Conservation (phyloP, 2,329 filamentous ascomycete genomes). For the Fusarium sambucinum region DNA sequence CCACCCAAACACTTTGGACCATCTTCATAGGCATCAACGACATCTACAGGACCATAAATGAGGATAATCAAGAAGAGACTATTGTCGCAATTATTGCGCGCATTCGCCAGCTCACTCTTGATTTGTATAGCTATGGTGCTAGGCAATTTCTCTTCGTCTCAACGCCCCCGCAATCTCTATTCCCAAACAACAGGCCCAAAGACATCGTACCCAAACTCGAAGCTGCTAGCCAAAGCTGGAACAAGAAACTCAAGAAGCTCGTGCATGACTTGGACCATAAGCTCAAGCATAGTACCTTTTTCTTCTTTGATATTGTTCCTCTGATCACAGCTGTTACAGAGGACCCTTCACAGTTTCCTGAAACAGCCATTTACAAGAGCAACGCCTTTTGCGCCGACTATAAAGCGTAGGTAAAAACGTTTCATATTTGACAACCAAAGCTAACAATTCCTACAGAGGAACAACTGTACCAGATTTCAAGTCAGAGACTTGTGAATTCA, state of each 20-base stretch:
- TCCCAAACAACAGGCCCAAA: constrained; percentile 20
- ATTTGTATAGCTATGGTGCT: neutral
- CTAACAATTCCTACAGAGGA: neutral
- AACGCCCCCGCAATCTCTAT: constrained; percentile 15
- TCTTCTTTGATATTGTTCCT: constrained; percentile 7
- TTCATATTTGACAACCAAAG: fast-evolving
- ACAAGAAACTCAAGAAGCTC: neutral
- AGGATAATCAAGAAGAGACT: neutral
- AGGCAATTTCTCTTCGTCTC: constrained; percentile 21
- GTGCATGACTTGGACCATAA: neutral
- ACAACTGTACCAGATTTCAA: constrained; percentile 12
- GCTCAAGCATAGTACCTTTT: constrained; percentile 1
- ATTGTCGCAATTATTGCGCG: constrained; percentile 1
- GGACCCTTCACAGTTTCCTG: neutral
- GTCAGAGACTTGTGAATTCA: constrained; percentile 7
- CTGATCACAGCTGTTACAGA: constrained; percentile 9
- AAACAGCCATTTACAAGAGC: constrained; percentile 10
- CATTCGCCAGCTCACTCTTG: neutral
- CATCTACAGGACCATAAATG: constrained; percentile 23
- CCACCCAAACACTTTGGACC: constrained; percentile 3
- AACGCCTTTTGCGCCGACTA: constrained; percentile 12
- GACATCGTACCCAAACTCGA: constrained; percentile 1
- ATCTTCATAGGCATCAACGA: constrained; percentile 27
- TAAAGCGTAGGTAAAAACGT: neutral
- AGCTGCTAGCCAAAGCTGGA: constrained; percentile 7